Conservation (phyloP, 148 eudicot genomes). For the Camellia lanceoleosa region DNA sequence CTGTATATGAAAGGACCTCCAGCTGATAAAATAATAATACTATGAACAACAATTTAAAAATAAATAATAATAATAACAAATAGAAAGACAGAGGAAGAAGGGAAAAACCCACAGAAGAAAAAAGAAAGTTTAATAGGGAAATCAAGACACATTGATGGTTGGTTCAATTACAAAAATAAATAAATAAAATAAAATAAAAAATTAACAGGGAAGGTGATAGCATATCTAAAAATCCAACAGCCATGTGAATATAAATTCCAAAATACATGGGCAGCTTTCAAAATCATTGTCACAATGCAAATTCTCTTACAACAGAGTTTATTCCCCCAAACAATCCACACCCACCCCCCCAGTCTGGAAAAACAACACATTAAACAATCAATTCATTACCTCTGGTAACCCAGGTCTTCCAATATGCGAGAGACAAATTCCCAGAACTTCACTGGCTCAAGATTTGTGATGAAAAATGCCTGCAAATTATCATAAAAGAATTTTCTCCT, state of each 20-base stretch:
- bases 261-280: conserved; percentile 5
- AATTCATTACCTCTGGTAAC: conserved; percentile 62
- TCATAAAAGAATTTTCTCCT: conserved; percentile 6
- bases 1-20: neutral
- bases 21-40: no score
- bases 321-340: neutral
- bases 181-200: no score
- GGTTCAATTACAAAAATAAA: neutral
- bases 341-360: neutral
- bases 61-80: no score
- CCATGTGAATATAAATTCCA: neutral
- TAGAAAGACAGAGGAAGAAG: neutral
- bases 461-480: conserved; percentile 68
- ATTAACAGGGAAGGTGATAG: neutral
- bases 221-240: neutral
- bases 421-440: conserved; percentile 70
- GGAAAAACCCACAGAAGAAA: neutral
- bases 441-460: conserved; percentile 75
- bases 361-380: neutral
- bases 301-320: conserved; percentile 1
- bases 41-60: no score
- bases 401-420: conserved; percentile 61
- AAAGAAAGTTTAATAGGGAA: neutral
- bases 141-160: neutral
- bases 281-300: neutral